A percentile compares a stretch with the other conserved stretches of the same genome.
Evolutionary conservation across 306 rosid species (phyloP).

Genomic region (Dryas alaskensis): DNA sequence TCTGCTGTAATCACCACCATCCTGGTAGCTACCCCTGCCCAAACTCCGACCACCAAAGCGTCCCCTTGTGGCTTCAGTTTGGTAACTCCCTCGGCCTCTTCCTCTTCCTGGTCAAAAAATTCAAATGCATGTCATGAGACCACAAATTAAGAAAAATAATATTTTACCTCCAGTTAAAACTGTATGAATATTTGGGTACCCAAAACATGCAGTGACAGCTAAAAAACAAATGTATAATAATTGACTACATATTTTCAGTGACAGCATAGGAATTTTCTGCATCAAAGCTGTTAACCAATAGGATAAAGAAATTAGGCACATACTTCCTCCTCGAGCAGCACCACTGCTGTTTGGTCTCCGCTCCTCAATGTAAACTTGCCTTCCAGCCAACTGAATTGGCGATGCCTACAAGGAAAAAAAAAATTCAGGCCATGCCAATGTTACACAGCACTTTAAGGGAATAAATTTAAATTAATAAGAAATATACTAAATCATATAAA

Average conservation of each 20-base stretch:
- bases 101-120: conserved; percentile 63
- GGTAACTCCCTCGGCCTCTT: conserved; percentile 70
- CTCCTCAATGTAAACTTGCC: conserved; percentile 85
- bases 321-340: conserved; percentile 85
- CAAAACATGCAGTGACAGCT: not conserved
- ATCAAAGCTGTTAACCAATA: not conserved
- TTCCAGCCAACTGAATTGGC: conserved; percentile 81
- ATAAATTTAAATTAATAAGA: not conserved
- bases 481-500: not conserved
- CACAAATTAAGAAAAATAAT: not conserved
- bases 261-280: not conserved
- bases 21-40: conserved; percentile 67
- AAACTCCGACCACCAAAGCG: conserved; percentile 60
- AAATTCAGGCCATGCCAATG: conserved; percentile 11
- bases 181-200: not conserved
- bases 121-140: conserved; percentile 19
- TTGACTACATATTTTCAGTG: not conserved
- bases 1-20: conserved; percentile 53
- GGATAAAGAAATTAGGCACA: conserved; percentile 22
- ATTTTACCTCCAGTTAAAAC: not conserved
- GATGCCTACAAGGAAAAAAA: conserved; percentile 62
- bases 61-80: conserved; percentile 66
- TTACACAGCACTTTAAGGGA: not conserved
- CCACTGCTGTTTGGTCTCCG: conserved; percentile 76
- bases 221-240: not conserved